These are phyloP conservation scores for Melanogaster broomeanus DNA, from an alignment of 768 basidiomycete genomes.

Conservation along the genomic window DNA sequence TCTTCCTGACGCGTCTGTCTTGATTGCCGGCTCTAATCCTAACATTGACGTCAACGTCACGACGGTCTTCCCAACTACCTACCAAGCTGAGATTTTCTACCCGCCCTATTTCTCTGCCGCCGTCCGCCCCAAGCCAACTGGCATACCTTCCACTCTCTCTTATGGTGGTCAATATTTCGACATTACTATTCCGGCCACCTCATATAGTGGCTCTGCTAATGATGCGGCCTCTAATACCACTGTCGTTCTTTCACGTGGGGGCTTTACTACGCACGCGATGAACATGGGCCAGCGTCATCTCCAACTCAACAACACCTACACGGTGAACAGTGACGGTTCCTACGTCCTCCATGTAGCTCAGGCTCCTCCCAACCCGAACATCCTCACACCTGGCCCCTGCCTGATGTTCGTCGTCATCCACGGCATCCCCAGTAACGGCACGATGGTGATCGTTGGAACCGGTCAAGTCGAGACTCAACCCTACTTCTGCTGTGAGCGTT, in stretches of 20 bases:
- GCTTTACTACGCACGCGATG: conserved; percentile 86
- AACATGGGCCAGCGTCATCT: conserved; percentile 88
- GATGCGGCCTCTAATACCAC: conserved; percentile 73
- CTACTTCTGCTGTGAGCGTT: conserved; percentile 21
- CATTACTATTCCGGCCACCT: conserved; percentile 63
- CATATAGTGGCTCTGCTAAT: conserved; percentile 67
- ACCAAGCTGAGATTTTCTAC: conserved; percentile 87
- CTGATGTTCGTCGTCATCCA: conserved; percentile 81
- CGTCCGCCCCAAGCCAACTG: conserved; percentile 67
- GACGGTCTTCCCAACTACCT: conserved; percentile 73
- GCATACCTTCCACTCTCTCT: conserved; percentile 70
- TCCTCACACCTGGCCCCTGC: conserved; percentile 90
- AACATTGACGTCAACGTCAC: conserved; percentile 79
- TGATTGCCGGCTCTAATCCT: conserved; percentile 93
- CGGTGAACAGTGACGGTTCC: conserved; percentile 73
- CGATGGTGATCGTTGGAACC: conserved; percentile 74
- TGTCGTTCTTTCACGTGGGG: conserved; percentile 80
- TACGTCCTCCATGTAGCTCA: conserved; percentile 82
- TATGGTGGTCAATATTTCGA: conserved; percentile 89
- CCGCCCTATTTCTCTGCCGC: conserved; percentile 81
- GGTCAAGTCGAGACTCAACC: conserved; percentile 78
- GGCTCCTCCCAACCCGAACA: conserved; percentile 78
- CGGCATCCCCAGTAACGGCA: conserved; percentile 84
- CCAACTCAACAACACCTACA: conserved; percentile 85
- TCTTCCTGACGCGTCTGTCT: conserved; percentile 81